Evolutionary conservation across 176 grass and related monocot genomes (phyloP).

Genomic region (Saccharum officinarum): DNA sequence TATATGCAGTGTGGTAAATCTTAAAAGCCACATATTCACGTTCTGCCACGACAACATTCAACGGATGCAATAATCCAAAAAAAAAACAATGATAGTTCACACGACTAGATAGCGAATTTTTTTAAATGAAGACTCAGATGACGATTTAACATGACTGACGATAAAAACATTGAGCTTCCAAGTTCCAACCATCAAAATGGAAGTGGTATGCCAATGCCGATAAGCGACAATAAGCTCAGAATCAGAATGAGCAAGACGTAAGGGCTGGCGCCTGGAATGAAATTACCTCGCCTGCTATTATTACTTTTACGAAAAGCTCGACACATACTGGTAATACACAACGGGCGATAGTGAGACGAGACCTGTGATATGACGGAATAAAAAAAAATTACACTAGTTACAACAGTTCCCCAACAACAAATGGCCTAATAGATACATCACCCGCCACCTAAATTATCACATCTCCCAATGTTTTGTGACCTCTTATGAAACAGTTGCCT

Average conservation of each 20-base stretch:
- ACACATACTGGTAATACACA: constrained; percentile 24
- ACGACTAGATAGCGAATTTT: neutral
- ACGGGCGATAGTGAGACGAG: constrained; percentile 2
- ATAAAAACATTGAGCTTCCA: neutral
- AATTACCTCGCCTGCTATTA: constrained; percentile 33
- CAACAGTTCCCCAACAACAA: constrained; percentile 49
- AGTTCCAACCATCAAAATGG: neutral
- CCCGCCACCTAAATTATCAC: constrained; percentile 47
- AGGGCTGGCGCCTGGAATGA: neutral
- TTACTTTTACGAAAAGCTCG: constrained; percentile 22
- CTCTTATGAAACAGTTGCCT: constrained; percentile 76
- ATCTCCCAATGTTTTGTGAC: constrained; percentile 44
- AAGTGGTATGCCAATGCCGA: neutral
- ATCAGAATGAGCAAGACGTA: neutral
- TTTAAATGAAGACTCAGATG: neutral
- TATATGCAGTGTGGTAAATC: no score
- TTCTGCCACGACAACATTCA: no score
- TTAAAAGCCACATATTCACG: no score
- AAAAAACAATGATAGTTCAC: no score
- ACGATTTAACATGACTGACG: neutral
- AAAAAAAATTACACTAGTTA: constrained; percentile 54
- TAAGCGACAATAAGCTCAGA: neutral
- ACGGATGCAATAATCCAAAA: no score
- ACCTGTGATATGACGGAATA: constrained; percentile 34
- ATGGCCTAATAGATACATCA: constrained; percentile 60